A percentile compares a stretch with the other conserved stretches of the same genome.
phyloP scores from a whole-genome alignment of 2,329 filamentous ascomycete genomes.

The Colletotrichum chrysophilum region DNA sequence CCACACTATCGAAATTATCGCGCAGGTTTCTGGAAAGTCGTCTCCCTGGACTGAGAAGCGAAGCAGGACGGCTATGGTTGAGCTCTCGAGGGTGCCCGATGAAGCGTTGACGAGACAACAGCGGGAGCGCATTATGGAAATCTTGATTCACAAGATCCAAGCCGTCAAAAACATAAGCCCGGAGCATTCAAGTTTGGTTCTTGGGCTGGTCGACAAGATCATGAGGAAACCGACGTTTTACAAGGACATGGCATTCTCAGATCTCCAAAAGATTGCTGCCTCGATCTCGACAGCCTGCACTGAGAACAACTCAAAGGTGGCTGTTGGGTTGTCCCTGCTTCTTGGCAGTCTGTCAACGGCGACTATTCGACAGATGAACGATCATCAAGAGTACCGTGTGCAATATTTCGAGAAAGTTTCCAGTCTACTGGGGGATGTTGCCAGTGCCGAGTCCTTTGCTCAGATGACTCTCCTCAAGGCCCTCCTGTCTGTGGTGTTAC shows the following conservation, averaged over 20 bases:
- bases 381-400: slow-evolving; percentile 46
- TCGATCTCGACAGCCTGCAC: slow-evolving; percentile 26
- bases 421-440: slow-evolving; percentile 24
- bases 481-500: slow-evolving; percentile 31
- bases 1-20: slow-evolving; percentile 33
- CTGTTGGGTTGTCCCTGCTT: slow-evolving; percentile 2
- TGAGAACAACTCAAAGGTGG: background rate
- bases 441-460: slow-evolving; percentile 29
- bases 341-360: slow-evolving; percentile 24
- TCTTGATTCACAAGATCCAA: slow-evolving; percentile 30
- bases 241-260: slow-evolving; percentile 46
- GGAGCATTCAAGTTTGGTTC: slow-evolving; percentile 39
- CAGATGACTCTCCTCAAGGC: slow-evolving; percentile 41
- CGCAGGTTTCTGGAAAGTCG: slow-evolving; percentile 15
- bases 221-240: slow-evolving; percentile 59
- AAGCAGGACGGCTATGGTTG: background rate
- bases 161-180: slow-evolving; percentile 28
- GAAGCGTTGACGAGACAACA: slow-evolving; percentile 47
- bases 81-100: slow-evolving; percentile 37
- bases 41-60: slow-evolving; percentile 7
- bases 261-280: slow-evolving; percentile 39
- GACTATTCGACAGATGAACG: slow-evolving; percentile 48
- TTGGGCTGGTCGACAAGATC: slow-evolving; percentile 53
- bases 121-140: slow-evolving; percentile 47
- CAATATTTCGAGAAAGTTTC: slow-evolving; percentile 40